Percentiles rank a stretch among this genome's conserved stretches.
Conservation (phyloP, 768 basidiomycete genomes). For the Lentinula aciculospora region DNA sequence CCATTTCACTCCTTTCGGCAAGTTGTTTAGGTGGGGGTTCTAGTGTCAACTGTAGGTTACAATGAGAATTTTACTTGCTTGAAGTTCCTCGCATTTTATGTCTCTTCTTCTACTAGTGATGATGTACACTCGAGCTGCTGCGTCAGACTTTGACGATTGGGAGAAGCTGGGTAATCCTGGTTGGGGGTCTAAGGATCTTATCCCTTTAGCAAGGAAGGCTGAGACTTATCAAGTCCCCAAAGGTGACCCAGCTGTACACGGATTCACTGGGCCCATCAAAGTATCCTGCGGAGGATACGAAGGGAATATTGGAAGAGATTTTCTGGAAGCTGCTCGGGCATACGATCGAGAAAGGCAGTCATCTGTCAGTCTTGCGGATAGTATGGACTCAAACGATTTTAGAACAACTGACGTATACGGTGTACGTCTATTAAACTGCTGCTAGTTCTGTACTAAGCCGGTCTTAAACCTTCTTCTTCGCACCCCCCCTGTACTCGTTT, state of each 20-base stretch:
- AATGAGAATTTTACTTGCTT: background rate
- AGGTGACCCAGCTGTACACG: slow-evolving; percentile 24
- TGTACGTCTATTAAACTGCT: slow-evolving; percentile 14
- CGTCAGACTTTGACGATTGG: slow-evolving; percentile 46
- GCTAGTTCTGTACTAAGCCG: background rate
- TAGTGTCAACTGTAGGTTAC: slow-evolving; percentile 35
- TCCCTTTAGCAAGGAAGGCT: slow-evolving; percentile 42
- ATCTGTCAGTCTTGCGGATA: no score
- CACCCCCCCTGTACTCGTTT: no score
- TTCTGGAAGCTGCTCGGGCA: slow-evolving; percentile 25
- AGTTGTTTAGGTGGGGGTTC: slow-evolving; percentile 42
- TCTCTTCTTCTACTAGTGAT: slow-evolving; percentile 11
- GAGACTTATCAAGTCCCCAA: slow-evolving; percentile 31
- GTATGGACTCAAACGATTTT: no score
- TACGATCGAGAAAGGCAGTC: slow-evolving; percentile 29
- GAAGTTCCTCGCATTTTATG: background rate
- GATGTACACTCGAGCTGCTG: slow-evolving; percentile 37
- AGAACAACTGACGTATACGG: slow-evolving; percentile 23
- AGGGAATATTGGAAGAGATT: slow-evolving; percentile 28
- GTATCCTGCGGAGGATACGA: slow-evolving; percentile 28
- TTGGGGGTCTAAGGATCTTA: slow-evolving; percentile 37
- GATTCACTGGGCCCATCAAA: slow-evolving; percentile 30
- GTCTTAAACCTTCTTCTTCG: no score
- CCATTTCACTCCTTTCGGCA: slow-evolving; percentile 24
- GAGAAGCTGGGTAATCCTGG: slow-evolving; percentile 31